Percentiles rank a stretch among this genome's conserved stretches.
phyloP scores from a whole-genome alignment of 2,329 filamentous ascomycete species.

The Elsinoe fawcettii region DNA sequence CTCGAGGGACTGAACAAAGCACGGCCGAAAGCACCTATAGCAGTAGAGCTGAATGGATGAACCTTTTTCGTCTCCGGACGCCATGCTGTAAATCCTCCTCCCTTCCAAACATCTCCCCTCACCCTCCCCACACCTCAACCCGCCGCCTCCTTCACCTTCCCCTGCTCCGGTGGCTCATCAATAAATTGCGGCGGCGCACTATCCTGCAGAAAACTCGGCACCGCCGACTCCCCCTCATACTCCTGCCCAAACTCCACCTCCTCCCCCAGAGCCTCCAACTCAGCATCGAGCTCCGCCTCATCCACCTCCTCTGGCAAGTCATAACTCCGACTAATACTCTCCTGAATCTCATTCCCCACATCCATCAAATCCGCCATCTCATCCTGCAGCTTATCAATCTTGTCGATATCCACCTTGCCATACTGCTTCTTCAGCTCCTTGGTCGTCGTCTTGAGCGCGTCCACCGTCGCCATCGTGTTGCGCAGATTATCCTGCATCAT shows the following conservation, averaged over 20 bases:
- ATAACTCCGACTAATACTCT: slow-evolving; percentile 82
- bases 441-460: slow-evolving; percentile 94
- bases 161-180: slow-evolving; percentile 72
- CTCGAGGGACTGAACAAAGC: slow-evolving; percentile 84
- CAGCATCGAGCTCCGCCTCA: slow-evolving; percentile 90
- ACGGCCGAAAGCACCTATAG: slow-evolving; percentile 36
- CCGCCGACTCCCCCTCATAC: slow-evolving; percentile 35
- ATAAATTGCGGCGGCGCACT: slow-evolving; percentile 73
- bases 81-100: not conserved
- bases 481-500: slow-evolving; percentile 99
- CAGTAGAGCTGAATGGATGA: slow-evolving; percentile 23
- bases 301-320: slow-evolving; percentile 96
- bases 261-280: slow-evolving; percentile 87
- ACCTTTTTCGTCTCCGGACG: slow-evolving; percentile 7
- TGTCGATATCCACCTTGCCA: slow-evolving; percentile 93
- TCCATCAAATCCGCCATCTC: slow-evolving; percentile 99
- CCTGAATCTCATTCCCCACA: slow-evolving; percentile 95
- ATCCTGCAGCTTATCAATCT: slow-evolving; percentile 95
- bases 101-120: not conserved
- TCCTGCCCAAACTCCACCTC: slow-evolving; percentile 82
- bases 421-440: slow-evolving; percentile 91
- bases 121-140: slow-evolving; percentile 1
- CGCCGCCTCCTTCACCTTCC: slow-evolving; percentile 76
- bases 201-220: slow-evolving; percentile 84
- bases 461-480: slow-evolving; percentile 96